Evolutionary conservation across 208 protist genomes (phyloP).

Genomic region (Trypanosoma rangeli): DNA sequence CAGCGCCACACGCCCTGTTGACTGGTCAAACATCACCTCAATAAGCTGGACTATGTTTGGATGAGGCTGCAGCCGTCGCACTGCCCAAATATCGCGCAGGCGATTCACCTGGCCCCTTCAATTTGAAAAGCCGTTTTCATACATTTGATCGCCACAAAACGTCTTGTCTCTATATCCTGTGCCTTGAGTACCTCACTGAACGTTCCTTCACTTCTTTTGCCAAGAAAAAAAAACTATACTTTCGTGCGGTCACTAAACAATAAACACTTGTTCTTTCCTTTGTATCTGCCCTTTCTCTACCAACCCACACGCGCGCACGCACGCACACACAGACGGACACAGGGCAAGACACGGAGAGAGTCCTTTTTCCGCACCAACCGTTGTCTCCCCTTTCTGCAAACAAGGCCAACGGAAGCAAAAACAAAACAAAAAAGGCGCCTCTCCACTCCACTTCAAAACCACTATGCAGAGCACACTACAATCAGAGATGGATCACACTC

Average conservation of each 20-base stretch:
- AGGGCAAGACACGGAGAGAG: not conserved
- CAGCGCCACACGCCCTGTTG: constrained; percentile 91
- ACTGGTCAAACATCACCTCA: constrained; percentile 95
- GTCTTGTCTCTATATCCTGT: constrained; percentile 87
- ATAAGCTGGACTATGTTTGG: constrained; percentile 95
- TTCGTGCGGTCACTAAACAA: constrained; percentile 58
- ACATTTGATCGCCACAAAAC: constrained; percentile 96
- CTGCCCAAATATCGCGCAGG: constrained; percentile 97
- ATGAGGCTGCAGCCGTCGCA: constrained; percentile 91
- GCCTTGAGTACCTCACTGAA: constrained; percentile 98
- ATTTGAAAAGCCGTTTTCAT: constrained; percentile 96
- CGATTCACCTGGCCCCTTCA: constrained; percentile 95
- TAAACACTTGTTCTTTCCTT: not conserved
- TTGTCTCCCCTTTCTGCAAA: not conserved
- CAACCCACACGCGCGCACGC: too few species aligned
- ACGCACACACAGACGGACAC: not conserved
- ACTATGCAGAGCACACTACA: not conserved
- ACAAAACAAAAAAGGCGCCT: not conserved
- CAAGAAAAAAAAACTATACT: constrained; percentile 94
- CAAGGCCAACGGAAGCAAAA: not conserved
- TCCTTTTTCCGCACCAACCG: not conserved
- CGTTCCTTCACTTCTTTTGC: constrained; percentile 97
- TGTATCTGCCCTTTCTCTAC: not conserved
- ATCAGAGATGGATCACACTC: not conserved
- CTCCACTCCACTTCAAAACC: not conserved